Evolutionary conservation across 495 filamentous ascomycete species (phyloP).

Genomic region (Tuber calosporum): DNA sequence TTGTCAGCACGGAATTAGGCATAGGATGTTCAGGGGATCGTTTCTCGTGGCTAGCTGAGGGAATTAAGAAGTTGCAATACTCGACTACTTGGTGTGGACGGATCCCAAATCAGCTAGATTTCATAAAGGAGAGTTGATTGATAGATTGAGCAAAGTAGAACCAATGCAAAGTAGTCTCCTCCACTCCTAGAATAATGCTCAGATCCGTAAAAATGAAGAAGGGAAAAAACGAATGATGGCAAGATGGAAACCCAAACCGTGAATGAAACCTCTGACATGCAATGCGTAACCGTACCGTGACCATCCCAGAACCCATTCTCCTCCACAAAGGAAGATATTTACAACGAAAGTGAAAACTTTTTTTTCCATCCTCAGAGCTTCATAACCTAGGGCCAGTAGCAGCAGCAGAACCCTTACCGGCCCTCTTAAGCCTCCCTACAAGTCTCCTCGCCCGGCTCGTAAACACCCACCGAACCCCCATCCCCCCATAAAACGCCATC

Average conservation of each 20-base stretch:
- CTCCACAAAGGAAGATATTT: background rate
- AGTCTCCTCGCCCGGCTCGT: background rate
- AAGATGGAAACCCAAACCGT: background rate
- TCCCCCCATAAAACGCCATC: background rate
- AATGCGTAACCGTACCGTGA: background rate
- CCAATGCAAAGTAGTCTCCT: background rate
- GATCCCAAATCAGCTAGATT: background rate
- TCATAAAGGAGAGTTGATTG: background rate
- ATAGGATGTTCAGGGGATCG: no score
- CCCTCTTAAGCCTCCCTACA: background rate
- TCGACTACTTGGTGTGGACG: background rate
- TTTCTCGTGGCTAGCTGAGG: background rate
- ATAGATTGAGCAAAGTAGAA: background rate
- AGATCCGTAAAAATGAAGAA: background rate
- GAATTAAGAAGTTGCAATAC: background rate
- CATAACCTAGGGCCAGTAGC: background rate
- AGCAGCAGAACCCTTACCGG: background rate
- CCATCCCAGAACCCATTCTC: background rate
- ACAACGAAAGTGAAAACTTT: background rate
- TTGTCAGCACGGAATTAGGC: background rate
- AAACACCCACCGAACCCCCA: background rate
- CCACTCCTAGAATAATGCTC: background rate
- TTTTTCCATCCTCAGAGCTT: background rate
- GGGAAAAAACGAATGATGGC: background rate
- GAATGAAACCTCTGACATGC: background rate